Evolutionary conservation across 2,329 filamentous ascomycete species (phyloP).

Genomic region (Coniochaeta pulveracea): DNA sequence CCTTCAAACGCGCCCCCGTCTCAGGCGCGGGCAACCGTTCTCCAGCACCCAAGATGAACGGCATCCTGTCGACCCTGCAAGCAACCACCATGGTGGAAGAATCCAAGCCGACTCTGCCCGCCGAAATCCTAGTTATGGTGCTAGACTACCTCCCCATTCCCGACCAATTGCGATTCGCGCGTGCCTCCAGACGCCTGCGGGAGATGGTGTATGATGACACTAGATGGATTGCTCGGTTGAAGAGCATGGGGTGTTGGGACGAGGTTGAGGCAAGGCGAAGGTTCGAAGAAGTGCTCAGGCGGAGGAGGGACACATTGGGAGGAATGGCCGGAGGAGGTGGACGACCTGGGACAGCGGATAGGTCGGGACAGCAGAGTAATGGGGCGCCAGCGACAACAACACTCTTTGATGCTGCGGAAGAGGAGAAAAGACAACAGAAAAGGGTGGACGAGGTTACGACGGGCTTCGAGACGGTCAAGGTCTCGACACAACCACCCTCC

Average conservation of each 20-base stretch:
- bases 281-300: conserved; percentile 60
- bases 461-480: conserved; percentile 69
- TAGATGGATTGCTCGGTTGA: conserved; percentile 79
- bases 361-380: conserved; percentile 12
- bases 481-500: conserved; percentile 24
- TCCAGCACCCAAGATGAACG: conserved; percentile 29
- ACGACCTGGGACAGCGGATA: conserved; percentile 8
- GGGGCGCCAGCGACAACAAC: conserved; percentile 49
- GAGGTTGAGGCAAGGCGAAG: conserved; percentile 72
- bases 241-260: conserved; percentile 85
- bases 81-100: conserved; percentile 71
- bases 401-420: conserved; percentile 61
- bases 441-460: conserved; percentile 27
- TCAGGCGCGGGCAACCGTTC: too few relatives aligned
- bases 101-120: conserved; percentile 65
- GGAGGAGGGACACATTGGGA: conserved; percentile 40
- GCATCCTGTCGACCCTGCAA: conserved; percentile 66
- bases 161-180: conserved; percentile 78
- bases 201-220: conserved; percentile 99
- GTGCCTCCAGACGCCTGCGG: conserved; percentile 72
- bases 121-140: conserved; percentile 79
- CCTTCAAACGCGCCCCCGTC: conserved; percentile 27
- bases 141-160: conserved; percentile 79
- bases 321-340: conserved; percentile 9
- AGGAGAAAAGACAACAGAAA: conserved; percentile 35